phyloP scores from a whole-genome alignment of 108 stramenopile species.

The Nitzschia sp. region DNA sequence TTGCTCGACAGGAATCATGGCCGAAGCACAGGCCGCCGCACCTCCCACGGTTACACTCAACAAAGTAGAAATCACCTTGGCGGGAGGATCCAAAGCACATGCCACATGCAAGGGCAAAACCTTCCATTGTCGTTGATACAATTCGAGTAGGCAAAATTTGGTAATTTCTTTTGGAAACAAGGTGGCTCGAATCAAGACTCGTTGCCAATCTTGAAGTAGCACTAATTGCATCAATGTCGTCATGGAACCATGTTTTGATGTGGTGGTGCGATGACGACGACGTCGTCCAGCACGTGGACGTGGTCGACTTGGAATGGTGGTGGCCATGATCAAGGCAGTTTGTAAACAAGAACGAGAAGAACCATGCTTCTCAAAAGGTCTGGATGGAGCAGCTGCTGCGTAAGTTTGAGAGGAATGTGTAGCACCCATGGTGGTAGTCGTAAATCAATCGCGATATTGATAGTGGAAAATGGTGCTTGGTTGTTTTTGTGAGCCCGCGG shows the following conservation, averaged over 20 bases:
- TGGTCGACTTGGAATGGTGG: not conserved
- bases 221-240: conserved; percentile 26
- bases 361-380: conserved; percentile 20
- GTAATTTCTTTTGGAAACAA: conserved; percentile 34
- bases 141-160: conserved; percentile 3
- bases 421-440: conserved; percentile 1
- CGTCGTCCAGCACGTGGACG: no score
- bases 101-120: conserved; percentile 39
- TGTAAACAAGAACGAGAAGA: not conserved
- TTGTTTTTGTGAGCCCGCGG: no score
- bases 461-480: no score
- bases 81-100: conserved; percentile 41
- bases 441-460: no score
- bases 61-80: conserved; percentile 24
- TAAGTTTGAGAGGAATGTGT: not conserved
- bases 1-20: not conserved
- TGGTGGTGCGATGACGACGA: not conserved
- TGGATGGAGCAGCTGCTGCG: not conserved
- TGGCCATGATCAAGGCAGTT: not conserved
- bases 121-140: conserved; percentile 13
- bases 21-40: no score
- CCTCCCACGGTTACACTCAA: conserved; percentile 6
- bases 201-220: conserved; percentile 39
- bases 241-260: not conserved
- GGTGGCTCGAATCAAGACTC: conserved; percentile 34